Conservation (phyloP, 306 rosid genomes). For the Casuarina cunninghamiana region DNA sequence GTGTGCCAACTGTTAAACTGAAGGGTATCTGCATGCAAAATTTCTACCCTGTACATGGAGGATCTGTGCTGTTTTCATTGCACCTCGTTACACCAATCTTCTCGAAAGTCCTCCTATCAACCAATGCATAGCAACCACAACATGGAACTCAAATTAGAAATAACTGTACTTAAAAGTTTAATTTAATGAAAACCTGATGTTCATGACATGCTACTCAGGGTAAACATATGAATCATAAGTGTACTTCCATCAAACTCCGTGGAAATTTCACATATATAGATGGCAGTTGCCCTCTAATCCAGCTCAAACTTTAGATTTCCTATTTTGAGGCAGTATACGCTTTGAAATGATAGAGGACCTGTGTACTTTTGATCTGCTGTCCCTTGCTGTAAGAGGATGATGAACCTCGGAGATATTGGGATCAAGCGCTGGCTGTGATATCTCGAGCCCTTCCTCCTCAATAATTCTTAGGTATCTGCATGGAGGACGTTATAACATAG, state of each 20-base stretch:
- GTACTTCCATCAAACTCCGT: background rate
- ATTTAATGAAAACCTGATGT: background rate
- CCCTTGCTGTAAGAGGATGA: constrained; percentile 28
- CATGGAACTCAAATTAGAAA: background rate
- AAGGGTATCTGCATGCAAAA: constrained; percentile 1
- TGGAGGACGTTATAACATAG: background rate
- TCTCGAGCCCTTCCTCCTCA: constrained; percentile 35
- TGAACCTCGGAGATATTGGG: constrained; percentile 25
- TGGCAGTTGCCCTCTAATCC: background rate
- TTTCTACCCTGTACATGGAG: constrained; percentile 33
- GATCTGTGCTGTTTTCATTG: constrained; percentile 17
- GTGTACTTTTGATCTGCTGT: constrained; percentile 14
- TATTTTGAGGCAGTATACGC: background rate
- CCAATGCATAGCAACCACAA: background rate
- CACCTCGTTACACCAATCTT: constrained; percentile 20
- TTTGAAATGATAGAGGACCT: constrained; percentile 12
- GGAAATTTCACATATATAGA: background rate
- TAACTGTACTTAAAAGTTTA: background rate
- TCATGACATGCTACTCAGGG: background rate
- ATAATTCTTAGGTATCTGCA: constrained; percentile 23
- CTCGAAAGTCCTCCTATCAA: constrained; percentile 26
- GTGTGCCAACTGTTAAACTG: background rate
- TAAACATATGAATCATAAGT: background rate
- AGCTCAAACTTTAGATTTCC: background rate
- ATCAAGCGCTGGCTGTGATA: constrained; percentile 38